Evolutionary conservation across 2,329 filamentous ascomycete genomes (phyloP).

Genomic region (Dactylellina leptospora): DNA sequence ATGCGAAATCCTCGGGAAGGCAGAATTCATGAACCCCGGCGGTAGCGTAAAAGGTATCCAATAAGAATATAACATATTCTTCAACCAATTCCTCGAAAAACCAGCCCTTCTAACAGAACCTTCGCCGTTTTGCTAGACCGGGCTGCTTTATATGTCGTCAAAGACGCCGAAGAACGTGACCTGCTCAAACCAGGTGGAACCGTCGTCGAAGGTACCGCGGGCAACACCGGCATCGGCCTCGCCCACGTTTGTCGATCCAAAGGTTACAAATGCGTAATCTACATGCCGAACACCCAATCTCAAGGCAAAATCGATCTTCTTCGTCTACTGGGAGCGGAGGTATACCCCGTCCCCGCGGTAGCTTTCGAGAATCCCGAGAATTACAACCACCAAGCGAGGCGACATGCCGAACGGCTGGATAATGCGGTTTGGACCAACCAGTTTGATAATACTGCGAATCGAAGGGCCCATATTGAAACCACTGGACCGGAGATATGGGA

Average conservation of each 20-base stretch:
- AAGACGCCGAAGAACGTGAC: conserved; percentile 89
- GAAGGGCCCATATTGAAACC: conserved; percentile 92
- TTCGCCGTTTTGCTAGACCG: conserved; percentile 68
- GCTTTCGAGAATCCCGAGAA: conserved; percentile 94
- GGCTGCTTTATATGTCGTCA: conserved; percentile 90
- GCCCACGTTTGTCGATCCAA: conserved; percentile 93
- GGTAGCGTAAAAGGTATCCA: conserved; percentile 77
- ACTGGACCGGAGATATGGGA: conserved; percentile 97
- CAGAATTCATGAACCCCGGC: conserved; percentile 98
- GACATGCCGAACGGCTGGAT: conserved; percentile 75
- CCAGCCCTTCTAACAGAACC: neutral
- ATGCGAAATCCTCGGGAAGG: conserved; percentile 93
- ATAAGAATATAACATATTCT: neutral
- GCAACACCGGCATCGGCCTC: conserved; percentile 96
- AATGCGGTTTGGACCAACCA: conserved; percentile 99
- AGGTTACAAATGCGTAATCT: conserved; percentile 95
- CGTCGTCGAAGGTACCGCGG: conserved; percentile 94
- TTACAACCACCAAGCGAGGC: conserved; percentile 94
- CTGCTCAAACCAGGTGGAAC: conserved; percentile 85
- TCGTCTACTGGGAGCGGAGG: conserved; percentile 88
- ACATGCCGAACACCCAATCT: conserved; percentile 99
- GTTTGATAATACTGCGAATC: conserved; percentile 95
- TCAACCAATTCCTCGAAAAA: neutral
- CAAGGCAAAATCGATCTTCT: conserved; percentile 97
- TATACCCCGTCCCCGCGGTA: conserved; percentile 93